A percentile compares a stretch with the other conserved stretches of the same genome.
Evolutionary conservation across 2,329 filamentous ascomycete genomes (phyloP).

Genomic region (Xylaria sp.): DNA sequence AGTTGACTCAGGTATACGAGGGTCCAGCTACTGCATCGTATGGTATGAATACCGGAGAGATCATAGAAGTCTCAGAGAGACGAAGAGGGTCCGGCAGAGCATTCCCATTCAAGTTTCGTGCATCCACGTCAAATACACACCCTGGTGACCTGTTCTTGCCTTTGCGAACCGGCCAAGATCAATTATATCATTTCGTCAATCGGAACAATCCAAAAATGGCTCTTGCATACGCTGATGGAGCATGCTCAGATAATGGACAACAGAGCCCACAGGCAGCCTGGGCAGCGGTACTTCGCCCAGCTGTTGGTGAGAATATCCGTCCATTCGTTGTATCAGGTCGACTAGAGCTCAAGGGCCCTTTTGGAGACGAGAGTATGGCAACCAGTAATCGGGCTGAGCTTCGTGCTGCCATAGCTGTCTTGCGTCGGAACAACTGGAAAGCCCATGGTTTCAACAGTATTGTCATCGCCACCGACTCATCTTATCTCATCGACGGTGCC

Average conservation of each 20-base stretch:
- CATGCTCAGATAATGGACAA: constrained; percentile 25
- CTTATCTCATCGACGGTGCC: constrained; percentile 53
- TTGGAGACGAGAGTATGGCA: constrained; percentile 24
- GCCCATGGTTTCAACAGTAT: constrained; percentile 47
- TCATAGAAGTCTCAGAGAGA: constrained; percentile 5
- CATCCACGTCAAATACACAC: constrained; percentile 3
- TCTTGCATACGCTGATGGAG: constrained; percentile 26
- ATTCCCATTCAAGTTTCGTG: constrained; percentile 24
- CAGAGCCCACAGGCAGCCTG: constrained; percentile 24
- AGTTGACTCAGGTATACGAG: constrained; percentile 13
- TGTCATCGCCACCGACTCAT: constrained; percentile 59
- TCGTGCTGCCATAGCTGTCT: constrained; percentile 55
- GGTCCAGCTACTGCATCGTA: constrained; percentile 7
- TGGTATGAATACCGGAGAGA: constrained; percentile 2
- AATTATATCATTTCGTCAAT: constrained; percentile 19
- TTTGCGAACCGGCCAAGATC: constrained; percentile 9
- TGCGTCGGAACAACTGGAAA: constrained; percentile 50
- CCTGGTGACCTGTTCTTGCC: constrained; percentile 20
- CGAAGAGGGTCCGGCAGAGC: constrained; percentile 23
- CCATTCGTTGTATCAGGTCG: constrained; percentile 20
- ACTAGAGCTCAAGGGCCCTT: constrained; percentile 25
- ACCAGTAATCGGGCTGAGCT: constrained; percentile 56
- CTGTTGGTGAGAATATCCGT: constrained; percentile 9
- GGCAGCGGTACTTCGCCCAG: constrained; percentile 19
- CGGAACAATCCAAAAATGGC: constrained; percentile 15